A percentile compares a stretch with the other conserved stretches of the same genome.
Evolutionary conservation across 2,329 filamentous ascomycete species (phyloP).

Genomic region (Penicillium sp.): DNA sequence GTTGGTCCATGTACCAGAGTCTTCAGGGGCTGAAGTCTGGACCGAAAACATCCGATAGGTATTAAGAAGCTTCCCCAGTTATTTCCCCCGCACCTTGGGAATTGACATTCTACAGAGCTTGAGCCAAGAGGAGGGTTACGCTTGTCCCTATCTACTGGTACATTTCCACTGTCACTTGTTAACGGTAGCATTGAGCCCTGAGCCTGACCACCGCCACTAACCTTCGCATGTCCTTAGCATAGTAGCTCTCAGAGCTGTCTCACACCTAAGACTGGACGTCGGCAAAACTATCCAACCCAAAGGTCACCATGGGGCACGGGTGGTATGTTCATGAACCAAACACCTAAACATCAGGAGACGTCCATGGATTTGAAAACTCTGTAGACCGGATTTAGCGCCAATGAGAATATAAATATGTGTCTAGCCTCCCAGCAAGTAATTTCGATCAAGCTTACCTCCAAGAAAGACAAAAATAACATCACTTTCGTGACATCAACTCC

Average conservation of each 20-base stretch:
- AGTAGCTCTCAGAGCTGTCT: background rate
- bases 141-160: background rate
- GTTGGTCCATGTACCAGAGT: background rate
- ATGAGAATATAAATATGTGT: background rate
- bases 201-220: background rate
- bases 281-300: background rate
- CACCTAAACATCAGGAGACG: background rate
- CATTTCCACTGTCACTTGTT: background rate
- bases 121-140: background rate
- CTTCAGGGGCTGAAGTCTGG: background rate
- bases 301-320: background rate
- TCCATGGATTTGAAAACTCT: background rate
- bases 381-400: background rate
- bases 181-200: background rate
- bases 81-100: background rate
- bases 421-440: background rate
- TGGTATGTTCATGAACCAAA: background rate
- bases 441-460: background rate
- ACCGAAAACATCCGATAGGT: background rate
- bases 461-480: background rate
- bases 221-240: background rate
- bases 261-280: background rate
- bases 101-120: background rate
- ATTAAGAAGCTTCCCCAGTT: background rate
- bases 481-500: background rate